A percentile compares a stretch with the other conserved stretches of the same genome.
These are phyloP conservation scores for Neofusicoccum parvum DNA, from an alignment of 2,329 filamentous ascomycete genomes.

Conservation along the genomic window DNA sequence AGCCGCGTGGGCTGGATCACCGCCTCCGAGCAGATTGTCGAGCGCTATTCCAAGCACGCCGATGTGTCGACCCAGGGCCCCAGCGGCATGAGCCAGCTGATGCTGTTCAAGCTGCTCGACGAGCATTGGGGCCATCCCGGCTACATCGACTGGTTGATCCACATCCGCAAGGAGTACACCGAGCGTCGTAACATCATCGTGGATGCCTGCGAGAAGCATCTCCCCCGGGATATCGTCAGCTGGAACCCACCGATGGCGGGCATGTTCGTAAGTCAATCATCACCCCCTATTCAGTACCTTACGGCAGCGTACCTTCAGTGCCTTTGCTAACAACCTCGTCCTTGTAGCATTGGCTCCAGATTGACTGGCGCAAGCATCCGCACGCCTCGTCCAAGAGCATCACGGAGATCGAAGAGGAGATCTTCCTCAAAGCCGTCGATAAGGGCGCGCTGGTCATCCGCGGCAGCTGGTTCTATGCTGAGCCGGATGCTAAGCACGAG, in stretches of 20 bases:
- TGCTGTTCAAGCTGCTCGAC: conserved; percentile 87
- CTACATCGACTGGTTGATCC: conserved; percentile 86
- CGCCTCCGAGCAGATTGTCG: conserved; percentile 79
- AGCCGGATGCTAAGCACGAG: conserved; percentile 59
- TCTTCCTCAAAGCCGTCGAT: conserved; percentile 76
- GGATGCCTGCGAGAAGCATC: conserved; percentile 73
- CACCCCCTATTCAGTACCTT: background rate
- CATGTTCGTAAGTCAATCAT: conserved; percentile 78
- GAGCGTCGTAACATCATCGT: conserved; percentile 75
- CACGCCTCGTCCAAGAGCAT: conserved; percentile 54
- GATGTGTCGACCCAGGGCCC: conserved; percentile 87
- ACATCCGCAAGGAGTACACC: conserved; percentile 80
- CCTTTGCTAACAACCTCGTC: background rate
- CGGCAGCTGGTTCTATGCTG: conserved; percentile 89
- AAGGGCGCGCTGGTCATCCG: conserved; percentile 78
- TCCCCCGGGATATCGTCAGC: conserved; percentile 73
- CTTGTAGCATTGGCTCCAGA: conserved; percentile 68
- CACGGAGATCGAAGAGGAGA: conserved; percentile 75
- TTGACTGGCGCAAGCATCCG: conserved; percentile 70
- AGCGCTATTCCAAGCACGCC: conserved; percentile 78
- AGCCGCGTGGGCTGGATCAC: conserved; percentile 87
- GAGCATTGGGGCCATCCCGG: conserved; percentile 92
- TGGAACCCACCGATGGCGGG: conserved; percentile 82
- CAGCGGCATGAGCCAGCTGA: conserved; percentile 78
- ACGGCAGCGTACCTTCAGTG: background rate